phyloP scores from a whole-genome alignment of 164 flowering plant species.

The Liquidambar formosana region DNA sequence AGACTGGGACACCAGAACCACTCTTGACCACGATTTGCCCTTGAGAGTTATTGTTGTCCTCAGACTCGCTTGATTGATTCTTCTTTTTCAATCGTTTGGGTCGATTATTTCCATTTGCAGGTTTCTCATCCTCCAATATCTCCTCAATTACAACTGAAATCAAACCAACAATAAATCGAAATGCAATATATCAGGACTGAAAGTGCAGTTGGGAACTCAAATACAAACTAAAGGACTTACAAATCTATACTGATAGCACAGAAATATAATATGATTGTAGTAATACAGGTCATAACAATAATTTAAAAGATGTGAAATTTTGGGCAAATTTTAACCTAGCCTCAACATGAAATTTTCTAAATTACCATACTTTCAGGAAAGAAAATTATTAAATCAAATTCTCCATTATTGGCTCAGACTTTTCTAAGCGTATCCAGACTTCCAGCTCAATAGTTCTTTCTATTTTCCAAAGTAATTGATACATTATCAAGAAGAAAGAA shows the following conservation, averaged over 20 bases:
- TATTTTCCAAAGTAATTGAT: no score
- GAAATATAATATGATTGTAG: background rate
- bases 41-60: constrained; percentile 30
- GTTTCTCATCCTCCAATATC: constrained; percentile 72
- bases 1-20: constrained; percentile 18
- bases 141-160: constrained; percentile 84
- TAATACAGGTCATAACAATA: background rate
- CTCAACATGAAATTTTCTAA: background rate
- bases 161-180: background rate
- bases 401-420: no score
- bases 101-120: constrained; percentile 32
- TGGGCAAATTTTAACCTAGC: background rate
- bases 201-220: background rate
- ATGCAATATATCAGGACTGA: background rate
- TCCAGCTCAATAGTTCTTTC: no score
- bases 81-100: constrained; percentile 41
- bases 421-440: no score
- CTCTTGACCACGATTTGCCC: constrained; percentile 47
- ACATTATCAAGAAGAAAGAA: no score
- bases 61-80: constrained; percentile 27
- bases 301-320: background rate
- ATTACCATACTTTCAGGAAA: no score
- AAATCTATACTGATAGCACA: background rate
- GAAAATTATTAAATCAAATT: no score
- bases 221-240: no score